Percentiles rank a stretch among this genome's conserved stretches.
phyloP scores from a whole-genome alignment of 2,329 filamentous ascomycete species.

The Capronia americana region DNA sequence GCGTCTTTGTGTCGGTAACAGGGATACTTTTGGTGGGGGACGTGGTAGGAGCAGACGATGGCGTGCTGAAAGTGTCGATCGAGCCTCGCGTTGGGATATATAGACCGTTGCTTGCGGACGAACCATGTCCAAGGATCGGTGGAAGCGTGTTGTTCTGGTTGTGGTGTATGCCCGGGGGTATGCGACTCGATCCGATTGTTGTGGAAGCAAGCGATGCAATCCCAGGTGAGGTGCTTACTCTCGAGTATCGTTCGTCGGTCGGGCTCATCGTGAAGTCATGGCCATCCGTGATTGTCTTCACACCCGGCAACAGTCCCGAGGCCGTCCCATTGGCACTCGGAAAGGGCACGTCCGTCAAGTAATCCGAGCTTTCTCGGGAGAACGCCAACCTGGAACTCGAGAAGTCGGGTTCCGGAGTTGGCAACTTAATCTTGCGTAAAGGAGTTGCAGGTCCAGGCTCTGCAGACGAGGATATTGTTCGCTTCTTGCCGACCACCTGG shows the following conservation, averaged over 20 bases:
- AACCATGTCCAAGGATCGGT: slow-evolving; percentile 33
- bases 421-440: slow-evolving; percentile 37
- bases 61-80: slow-evolving; percentile 23
- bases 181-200: slow-evolving; percentile 21
- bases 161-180: slow-evolving; percentile 13
- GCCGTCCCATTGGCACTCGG: slow-evolving; percentile 23
- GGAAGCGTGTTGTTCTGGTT: slow-evolving; percentile 35
- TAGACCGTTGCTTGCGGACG: slow-evolving; percentile 23
- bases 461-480: slow-evolving; percentile 34
- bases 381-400: slow-evolving; percentile 29
- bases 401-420: slow-evolving; percentile 38
- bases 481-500: slow-evolving; percentile 37
- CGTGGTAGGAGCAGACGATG: slow-evolving; percentile 9
- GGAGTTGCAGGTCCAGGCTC: slow-evolving; percentile 34
- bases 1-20: slow-evolving; percentile 18
- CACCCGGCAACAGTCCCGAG: slow-evolving; percentile 33
- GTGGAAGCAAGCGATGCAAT: slow-evolving; percentile 31
- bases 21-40: slow-evolving; percentile 23
- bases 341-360: slow-evolving; percentile 30
- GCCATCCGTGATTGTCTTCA: slow-evolving; percentile 37
- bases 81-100: slow-evolving; percentile 27
- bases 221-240: slow-evolving; percentile 33
- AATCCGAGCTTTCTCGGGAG: slow-evolving; percentile 36
- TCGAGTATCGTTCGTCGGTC: slow-evolving; percentile 29
- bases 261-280: slow-evolving; percentile 30